Percentiles rank a stretch among this genome's conserved stretches.
Conservation (phyloP, 1,139 yeast genomes). For the Protomyces inundatus region DNA sequence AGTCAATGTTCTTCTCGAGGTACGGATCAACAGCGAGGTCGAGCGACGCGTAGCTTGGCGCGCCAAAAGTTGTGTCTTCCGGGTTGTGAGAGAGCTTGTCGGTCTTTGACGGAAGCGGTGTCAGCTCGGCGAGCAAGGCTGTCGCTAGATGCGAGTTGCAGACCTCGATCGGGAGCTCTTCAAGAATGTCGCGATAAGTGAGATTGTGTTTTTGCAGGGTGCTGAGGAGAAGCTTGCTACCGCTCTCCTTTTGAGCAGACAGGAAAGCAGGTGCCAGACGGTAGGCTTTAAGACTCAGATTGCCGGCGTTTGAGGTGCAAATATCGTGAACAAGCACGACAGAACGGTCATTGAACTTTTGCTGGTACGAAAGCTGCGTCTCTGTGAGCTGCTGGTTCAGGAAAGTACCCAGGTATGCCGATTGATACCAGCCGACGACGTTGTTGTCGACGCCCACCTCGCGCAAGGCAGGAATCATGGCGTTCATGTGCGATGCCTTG, state of each 20-base stretch:
- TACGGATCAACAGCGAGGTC: conserved; percentile 44
- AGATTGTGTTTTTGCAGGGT: conserved; percentile 57
- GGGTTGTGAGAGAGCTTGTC: conserved; percentile 35
- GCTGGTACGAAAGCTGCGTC: conserved; percentile 41
- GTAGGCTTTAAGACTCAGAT: conserved; percentile 62
- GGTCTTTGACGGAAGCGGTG: neutral
- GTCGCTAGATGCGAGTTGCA: conserved; percentile 55
- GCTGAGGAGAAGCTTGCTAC: conserved; percentile 57
- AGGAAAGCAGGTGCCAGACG: conserved; percentile 63
- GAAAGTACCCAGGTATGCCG: conserved; percentile 64
- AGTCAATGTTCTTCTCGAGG: conserved; percentile 53
- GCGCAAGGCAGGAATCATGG: conserved; percentile 58
- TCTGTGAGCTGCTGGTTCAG: conserved; percentile 47
- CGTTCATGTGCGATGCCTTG: conserved; percentile 53
- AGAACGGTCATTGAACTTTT: conserved; percentile 40
- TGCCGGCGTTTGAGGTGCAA: conserved; percentile 55
- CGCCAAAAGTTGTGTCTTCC: conserved; percentile 8
- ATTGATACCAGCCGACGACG: conserved; percentile 78
- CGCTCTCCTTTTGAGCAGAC: conserved; percentile 45
- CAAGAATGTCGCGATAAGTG: conserved; percentile 63
- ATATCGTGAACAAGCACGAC: conserved; percentile 70
- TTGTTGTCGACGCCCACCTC: conserved; percentile 65
- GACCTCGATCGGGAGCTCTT: conserved; percentile 63
- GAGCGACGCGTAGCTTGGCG: conserved; percentile 40
- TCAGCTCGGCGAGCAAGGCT: conserved; percentile 37